Evolutionary conservation across 805 yeast genomes (phyloP).

Genomic region (Ogataea kodamae): DNA sequence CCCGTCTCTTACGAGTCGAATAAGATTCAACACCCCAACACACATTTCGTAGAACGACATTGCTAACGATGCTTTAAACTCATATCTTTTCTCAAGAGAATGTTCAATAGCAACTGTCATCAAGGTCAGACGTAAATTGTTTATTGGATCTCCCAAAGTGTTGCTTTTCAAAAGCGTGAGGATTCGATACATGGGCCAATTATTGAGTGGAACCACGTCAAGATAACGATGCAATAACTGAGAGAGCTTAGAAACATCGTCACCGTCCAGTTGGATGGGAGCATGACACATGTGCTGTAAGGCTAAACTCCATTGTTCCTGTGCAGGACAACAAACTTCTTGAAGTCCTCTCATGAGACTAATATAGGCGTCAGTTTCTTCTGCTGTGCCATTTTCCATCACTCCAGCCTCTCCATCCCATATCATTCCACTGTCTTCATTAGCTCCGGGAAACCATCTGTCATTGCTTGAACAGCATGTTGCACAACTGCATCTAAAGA

Average conservation of each 20-base stretch:
- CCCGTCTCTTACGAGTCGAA: slow-evolving; percentile 1
- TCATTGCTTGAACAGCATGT: slow-evolving; percentile 29
- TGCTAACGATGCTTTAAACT: slow-evolving; percentile 12
- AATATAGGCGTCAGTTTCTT: slow-evolving; percentile 7
- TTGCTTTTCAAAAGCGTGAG: slow-evolving; percentile 11
- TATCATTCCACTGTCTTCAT: slow-evolving; percentile 22
- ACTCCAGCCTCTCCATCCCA: slow-evolving; percentile 14
- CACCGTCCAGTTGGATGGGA: slow-evolving; percentile 1
- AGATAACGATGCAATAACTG: slow-evolving; percentile 1
- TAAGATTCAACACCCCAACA: slow-evolving; percentile 11
- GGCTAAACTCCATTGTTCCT: slow-evolving; percentile 1
- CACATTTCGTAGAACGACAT: slow-evolving; percentile 21
- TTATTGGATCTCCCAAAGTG: slow-evolving; percentile 9
- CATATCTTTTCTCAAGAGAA: slow-evolving; percentile 4
- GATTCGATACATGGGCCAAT: slow-evolving; percentile 24
- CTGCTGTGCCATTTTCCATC: slow-evolving; percentile 6
- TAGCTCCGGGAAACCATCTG: slow-evolving; percentile 27
- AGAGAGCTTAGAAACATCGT: slow-evolving; percentile 3
- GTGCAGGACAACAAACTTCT: slow-evolving; percentile 7
- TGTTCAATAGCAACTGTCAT: slow-evolving; percentile 12
- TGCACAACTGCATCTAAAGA: slow-evolving; percentile 35
- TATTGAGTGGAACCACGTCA: slow-evolving; percentile 13
- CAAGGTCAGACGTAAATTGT: slow-evolving; percentile 14
- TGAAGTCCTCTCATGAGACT: slow-evolving; percentile 5
- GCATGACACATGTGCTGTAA: slow-evolving; percentile 4